Base-by-base conservation (phyloP, 2,329 filamentous ascomycete species). In the Ceratocystis colombiana region DNA sequence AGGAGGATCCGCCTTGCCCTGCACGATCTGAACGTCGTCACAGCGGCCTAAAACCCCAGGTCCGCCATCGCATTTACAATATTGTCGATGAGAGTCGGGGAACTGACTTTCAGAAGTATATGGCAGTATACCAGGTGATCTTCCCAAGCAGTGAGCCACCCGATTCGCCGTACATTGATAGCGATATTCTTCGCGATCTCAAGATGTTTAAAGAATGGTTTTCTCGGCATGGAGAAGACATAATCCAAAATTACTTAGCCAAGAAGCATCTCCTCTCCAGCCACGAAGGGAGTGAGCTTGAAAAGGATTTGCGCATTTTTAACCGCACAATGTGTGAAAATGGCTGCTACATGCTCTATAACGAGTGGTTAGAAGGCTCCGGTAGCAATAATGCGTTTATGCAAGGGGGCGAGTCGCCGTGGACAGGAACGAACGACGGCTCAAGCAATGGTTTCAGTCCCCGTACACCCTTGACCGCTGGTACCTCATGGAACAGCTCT, bases 381-480 rank as follows among this genome's bases (percentile, higher is more conserved):
- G 20, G n/a, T 5, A 45, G 30, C 64, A 55, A 33, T 20, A 57
- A 62, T 45, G n/a, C 53, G 15, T 61, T 61, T 44, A n/a, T 48
- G 46, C 44, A 63, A 10, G 53, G 44, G 17, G 44, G 48, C 37
- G 65, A 66, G 12, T 63, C 61, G 5, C 61, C 66, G 28, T 64
- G 62, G 46, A 30, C 25, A 5, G 62, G 48, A 22, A 41, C 53
- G 8, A 64, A 62, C 3, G 62, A 65, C 37, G 25, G 45, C 10
- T 53, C 62, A 25, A 53, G 62, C 57, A 65, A 33, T 37, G 33
- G 33, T n/a, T 68, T 68, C 61, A 62, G 62, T n/a, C 66, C 66
- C 1, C 63, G 64, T 20, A 68, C 66, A 3, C 66, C 66, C 15
- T 50, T 33, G 22, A 25, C 62, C 3, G 7, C 41, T 30, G 62